A percentile compares a stretch with the other conserved stretches of the same genome.
These are phyloP conservation scores for Cercospora sp. DNA, from an alignment of 2,329 filamentous ascomycete species.

Conservation along the genomic window DNA sequence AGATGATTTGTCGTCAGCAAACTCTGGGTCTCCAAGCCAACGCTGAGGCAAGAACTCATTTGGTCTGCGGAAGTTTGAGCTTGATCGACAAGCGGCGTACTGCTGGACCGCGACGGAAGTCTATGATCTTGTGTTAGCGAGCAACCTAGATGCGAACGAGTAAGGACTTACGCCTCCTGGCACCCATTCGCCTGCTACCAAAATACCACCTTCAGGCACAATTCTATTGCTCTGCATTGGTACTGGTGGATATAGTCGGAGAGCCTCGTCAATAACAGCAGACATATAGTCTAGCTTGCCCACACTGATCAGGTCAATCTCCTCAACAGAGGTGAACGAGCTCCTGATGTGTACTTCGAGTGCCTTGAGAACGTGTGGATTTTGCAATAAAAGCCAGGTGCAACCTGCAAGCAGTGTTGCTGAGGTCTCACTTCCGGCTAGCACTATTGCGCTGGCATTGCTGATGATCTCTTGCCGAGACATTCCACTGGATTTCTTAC, in stretches of 20 bases:
- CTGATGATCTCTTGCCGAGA: conserved; percentile 59
- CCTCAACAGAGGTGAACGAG: conserved; percentile 35
- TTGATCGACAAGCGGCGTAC: conserved; percentile 25
- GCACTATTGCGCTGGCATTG: conserved; percentile 65
- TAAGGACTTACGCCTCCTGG: not conserved
- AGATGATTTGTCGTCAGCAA: conserved; percentile 23
- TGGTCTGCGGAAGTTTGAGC: conserved; percentile 30
- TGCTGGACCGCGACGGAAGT: conserved; percentile 31
- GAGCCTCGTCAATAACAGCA: conserved; percentile 41
- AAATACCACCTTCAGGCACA: not conserved
- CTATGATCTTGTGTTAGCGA: conserved; percentile 2
- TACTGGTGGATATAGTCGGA: conserved; percentile 44
- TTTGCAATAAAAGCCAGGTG: conserved; percentile 71
- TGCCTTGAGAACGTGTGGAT: conserved; percentile 55
- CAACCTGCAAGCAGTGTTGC: conserved; percentile 69
- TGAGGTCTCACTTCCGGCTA: conserved; percentile 76
- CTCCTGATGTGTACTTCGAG: conserved; percentile 59
- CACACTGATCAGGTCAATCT: conserved; percentile 41
- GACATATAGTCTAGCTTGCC: conserved; percentile 43
- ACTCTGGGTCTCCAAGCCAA: conserved; percentile 40
- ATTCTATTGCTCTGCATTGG: conserved; percentile 14
- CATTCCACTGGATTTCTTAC: not conserved
- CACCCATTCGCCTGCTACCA: not conserved
- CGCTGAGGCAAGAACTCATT: conserved; percentile 38
- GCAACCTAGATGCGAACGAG: not conserved